A percentile compares a stretch with the other conserved stretches of the same genome.
phyloP scores from a whole-genome alignment of 1,284 basidiomycete species.

The Rhodotorula glutinis region DNA sequence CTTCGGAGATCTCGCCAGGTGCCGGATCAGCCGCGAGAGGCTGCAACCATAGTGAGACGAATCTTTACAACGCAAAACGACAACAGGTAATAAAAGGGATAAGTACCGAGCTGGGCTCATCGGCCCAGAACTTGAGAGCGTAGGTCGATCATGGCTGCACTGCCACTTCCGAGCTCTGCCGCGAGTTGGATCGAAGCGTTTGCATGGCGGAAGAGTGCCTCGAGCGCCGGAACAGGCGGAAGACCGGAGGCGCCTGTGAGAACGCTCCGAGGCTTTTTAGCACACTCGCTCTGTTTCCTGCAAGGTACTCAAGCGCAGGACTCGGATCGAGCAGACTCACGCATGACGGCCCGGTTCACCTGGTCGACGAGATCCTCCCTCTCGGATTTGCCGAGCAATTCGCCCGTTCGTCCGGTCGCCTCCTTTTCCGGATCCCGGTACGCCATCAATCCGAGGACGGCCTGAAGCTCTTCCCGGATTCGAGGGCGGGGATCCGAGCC shows the following conservation, averaged over 20 bases:
- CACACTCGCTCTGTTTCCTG: no score
- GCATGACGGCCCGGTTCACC: conserved; percentile 72
- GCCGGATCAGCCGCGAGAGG: no score
- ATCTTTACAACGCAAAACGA: no score
- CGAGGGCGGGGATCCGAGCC: conserved; percentile 59
- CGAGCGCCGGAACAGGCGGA: conserved; percentile 65
- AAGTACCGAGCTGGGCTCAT: no score
- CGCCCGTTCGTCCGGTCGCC: conserved; percentile 58
- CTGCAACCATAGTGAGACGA: no score
- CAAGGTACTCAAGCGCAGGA: no score
- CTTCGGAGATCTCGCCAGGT: no score
- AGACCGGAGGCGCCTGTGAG: conserved; percentile 70
- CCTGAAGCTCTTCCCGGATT: conserved; percentile 63
- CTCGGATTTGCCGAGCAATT: conserved; percentile 34
- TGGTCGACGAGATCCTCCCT: conserved; percentile 61
- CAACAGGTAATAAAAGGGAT: no score
- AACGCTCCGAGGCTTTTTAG: no score
- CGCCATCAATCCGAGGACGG: conserved; percentile 71
- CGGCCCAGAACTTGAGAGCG: conserved; percentile 59
- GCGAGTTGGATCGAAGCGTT: conserved; percentile 63
- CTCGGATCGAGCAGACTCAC: conserved; percentile 54
- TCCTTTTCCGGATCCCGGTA: conserved; percentile 67
- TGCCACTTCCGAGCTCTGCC: conserved; percentile 64
- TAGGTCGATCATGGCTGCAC: conserved; percentile 75
- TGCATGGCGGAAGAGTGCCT: conserved; percentile 69